Evolutionary conservation across 1,139 yeast species (phyloP).

Genomic region (Arxiozyma slooffiae): DNA sequence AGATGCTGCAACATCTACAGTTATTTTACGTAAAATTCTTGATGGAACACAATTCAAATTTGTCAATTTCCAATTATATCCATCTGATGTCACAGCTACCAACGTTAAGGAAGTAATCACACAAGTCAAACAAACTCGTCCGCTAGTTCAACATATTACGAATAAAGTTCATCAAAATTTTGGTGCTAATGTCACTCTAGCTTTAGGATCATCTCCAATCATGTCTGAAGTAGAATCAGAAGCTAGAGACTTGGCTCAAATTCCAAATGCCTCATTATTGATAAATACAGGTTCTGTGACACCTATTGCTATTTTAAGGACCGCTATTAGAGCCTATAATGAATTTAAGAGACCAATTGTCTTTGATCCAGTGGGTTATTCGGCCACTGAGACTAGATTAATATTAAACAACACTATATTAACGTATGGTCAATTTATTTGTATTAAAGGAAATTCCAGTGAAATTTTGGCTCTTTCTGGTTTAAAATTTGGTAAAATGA

Average conservation of each 20-base stretch:
- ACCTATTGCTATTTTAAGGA: constrained; percentile 41
- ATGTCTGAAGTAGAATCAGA: constrained; percentile 79
- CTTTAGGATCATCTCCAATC: constrained; percentile 80
- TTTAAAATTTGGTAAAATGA: constrained; percentile 39
- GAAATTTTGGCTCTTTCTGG: constrained; percentile 52
- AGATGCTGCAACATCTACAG: constrained; percentile 50
- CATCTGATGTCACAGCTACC: constrained; percentile 4
- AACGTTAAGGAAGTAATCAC: constrained; percentile 12
- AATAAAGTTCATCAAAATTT: constrained; percentile 83
- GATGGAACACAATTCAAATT: constrained; percentile 1
- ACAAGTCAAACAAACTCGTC: constrained; percentile 28
- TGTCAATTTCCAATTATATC: constrained; percentile 1
- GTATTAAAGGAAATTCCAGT: constrained; percentile 82
- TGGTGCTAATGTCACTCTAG: constrained; percentile 81
- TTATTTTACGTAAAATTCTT: constrained; percentile 20
- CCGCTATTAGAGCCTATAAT: constrained; percentile 55
- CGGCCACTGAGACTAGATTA: constrained; percentile 60
- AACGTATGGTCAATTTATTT: constrained; percentile 50
- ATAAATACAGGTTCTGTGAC: constrained; percentile 64
- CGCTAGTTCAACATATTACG: constrained; percentile 81
- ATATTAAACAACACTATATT: constrained; percentile 42
- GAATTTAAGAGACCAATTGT: constrained; percentile 50
- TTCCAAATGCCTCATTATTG: constrained; percentile 47
- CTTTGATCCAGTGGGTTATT: constrained; percentile 89
- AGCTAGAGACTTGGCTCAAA: constrained; percentile 52